A percentile compares a stretch with the other conserved stretches of the same genome.
Evolutionary conservation across 495 filamentous ascomycete species (phyloP).

Genomic region (Neurospora hispaniola): DNA sequence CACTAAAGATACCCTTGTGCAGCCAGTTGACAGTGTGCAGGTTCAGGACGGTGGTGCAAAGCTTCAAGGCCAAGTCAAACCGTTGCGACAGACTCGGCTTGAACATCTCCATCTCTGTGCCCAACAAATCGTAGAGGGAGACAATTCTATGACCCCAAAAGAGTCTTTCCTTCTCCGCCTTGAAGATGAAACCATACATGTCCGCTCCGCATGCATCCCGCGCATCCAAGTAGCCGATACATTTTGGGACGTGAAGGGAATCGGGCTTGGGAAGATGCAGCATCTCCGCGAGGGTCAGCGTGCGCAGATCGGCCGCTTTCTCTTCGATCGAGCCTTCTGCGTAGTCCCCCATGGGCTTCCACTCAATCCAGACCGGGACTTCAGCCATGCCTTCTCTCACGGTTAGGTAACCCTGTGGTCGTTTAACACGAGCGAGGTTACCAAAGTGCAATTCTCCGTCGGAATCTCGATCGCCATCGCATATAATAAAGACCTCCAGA

Average conservation of each 20-base stretch:
- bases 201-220: conserved; percentile 8
- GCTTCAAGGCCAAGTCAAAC: conserved; percentile 11
- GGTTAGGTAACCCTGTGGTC: conserved; percentile 12
- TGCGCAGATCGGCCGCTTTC: conserved; percentile 14
- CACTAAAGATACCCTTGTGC: conserved; percentile 45
- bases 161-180: not conserved
- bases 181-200: conserved; percentile 20
- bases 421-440: accelerated
- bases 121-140: conserved; percentile 15
- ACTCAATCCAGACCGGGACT: conserved; percentile 24
- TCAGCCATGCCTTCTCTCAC: not conserved
- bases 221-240: conserved; percentile 23
- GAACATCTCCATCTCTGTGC: not conserved
- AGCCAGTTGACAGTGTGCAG: conserved; percentile 48
- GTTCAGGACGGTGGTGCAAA: conserved; percentile 18
- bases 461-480: not conserved
- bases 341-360: conserved; percentile 14
- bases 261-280: conserved; percentile 18
- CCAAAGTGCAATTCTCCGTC: not conserved
- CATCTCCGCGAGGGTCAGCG: conserved; percentile 22
- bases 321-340: conserved; percentile 7
- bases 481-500: conserved; percentile 4
- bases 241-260: conserved; percentile 14
- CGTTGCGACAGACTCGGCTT: conserved; percentile 15
- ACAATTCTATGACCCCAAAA: not conserved